Base-by-base conservation (phyloP, 2,329 filamentous ascomycete species). In the Exophiala sp. region DNA sequence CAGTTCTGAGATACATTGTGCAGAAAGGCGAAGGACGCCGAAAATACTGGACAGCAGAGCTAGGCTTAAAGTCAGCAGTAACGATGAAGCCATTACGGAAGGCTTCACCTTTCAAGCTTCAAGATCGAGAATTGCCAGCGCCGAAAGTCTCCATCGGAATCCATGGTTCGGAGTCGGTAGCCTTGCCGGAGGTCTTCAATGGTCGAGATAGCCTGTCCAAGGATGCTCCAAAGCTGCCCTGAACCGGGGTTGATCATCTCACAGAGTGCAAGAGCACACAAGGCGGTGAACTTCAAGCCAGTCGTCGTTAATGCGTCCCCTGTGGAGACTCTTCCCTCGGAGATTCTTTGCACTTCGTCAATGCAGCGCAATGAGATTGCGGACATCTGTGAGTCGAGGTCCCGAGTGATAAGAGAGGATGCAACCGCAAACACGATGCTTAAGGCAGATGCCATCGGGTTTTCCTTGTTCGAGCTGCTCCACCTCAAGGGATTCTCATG, bases 401-500 rank as follows among this genome's bases (percentile, higher is more conserved):
- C 53, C 33, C 53, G 42, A 36, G 53, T 44, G 21, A 55, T 44
- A 3, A 55, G 48, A 3, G 48, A 20, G 11, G 53, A 36, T n/a
- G 53, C 47, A 10, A 55, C 43, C 18, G 53, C 53, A 52, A 55
- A 55, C n/a, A 55, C 36, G 24, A 55, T 43, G 24, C 14, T 55
- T 33, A 55, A 12, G 2, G 47, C 42, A 39, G 18, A n/a, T 5
- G 48, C 36, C 11, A 7, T 36, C 9, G 48, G 47, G 11, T 48
- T 12, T 9, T 47, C 32, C 32, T 48, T 55, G 21, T 55, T 51
- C 36, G 48, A 14, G 20, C 42, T 47, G 6, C 3, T 42, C 53
- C 53, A 55, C 33, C 38, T 52, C 34, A 55, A 33, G 34, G 53
- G 53, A 18, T 55, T 55, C 32, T 55, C 53, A 14, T 55, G 48